These are phyloP conservation scores for Xerocomellus chrysenteron DNA, from an alignment of 768 basidiomycete species.

Conservation along the genomic window DNA sequence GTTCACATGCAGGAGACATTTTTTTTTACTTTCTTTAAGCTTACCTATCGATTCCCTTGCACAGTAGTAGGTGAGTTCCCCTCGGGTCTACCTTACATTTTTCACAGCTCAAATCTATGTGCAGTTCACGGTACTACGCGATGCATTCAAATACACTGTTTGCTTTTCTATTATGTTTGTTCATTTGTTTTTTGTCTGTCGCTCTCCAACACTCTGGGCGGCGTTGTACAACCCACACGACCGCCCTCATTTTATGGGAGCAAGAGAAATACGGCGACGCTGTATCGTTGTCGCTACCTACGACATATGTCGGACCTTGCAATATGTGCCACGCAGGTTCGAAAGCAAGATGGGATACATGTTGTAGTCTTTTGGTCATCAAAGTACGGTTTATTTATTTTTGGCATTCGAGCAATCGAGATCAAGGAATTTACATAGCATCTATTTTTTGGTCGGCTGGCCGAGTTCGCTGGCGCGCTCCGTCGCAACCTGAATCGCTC, in stretches of 20 bases:
- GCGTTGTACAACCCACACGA: constrained; percentile 66
- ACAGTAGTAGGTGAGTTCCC: constrained; percentile 21
- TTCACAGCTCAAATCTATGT: background rate
- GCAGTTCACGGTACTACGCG: background rate
- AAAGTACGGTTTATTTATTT: background rate
- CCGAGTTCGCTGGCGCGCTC: constrained; percentile 86
- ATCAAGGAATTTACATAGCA: background rate
- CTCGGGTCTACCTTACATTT: background rate
- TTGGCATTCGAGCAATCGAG: background rate
- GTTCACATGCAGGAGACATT: constrained; percentile 56
- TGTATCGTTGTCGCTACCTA: constrained; percentile 33
- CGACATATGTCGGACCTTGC: constrained; percentile 36
- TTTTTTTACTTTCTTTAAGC: background rate
- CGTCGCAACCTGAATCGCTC: constrained; percentile 92
- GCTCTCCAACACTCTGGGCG: constrained; percentile 99
- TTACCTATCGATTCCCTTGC: background rate
- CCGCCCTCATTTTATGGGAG: constrained; percentile 97
- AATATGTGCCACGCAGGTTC: constrained; percentile 25
- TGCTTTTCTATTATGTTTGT: background rate
- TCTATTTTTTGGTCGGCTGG: constrained; percentile 57
- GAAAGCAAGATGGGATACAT: constrained; percentile 39
- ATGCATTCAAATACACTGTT: constrained; percentile 5
- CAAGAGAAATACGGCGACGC: constrained; percentile 48
- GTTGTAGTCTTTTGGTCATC: background rate
- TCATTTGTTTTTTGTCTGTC: constrained; percentile 5